Conservation (phyloP, 2,329 filamentous ascomycete genomes). For the Zasmidium cellare region DNA sequence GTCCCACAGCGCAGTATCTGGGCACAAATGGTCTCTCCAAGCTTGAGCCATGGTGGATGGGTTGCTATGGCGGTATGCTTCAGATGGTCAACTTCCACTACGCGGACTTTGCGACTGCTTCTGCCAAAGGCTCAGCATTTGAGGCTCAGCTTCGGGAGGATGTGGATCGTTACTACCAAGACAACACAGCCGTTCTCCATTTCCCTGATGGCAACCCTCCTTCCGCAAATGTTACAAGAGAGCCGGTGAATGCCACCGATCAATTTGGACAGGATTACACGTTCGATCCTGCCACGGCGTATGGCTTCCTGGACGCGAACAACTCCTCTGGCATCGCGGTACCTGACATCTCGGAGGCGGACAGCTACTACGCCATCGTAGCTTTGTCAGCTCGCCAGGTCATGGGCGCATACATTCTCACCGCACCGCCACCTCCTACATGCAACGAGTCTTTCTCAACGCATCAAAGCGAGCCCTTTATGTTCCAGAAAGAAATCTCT, state of each 20-base stretch:
- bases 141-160: slow-evolving; percentile 7
- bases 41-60: slow-evolving; percentile 11
- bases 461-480: slow-evolving; percentile 9
- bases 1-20: slow-evolving; percentile 5
- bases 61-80: slow-evolving; percentile 1
- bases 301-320: slow-evolving; percentile 5
- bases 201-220: background rate
- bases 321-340: slow-evolving; percentile 7
- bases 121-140: slow-evolving; percentile 5
- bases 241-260: background rate
- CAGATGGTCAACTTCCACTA: slow-evolving; percentile 9
- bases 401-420: slow-evolving; percentile 14
- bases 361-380: slow-evolving; percentile 15
- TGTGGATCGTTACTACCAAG: slow-evolving; percentile 7
- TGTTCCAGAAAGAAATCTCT: slow-evolving; percentile 60
- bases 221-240: background rate
- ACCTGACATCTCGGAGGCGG: slow-evolving; percentile 7
- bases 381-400: slow-evolving; percentile 13
- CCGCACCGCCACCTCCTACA: background rate
- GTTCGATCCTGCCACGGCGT: slow-evolving; percentile 1
- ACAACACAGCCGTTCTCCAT: background rate
- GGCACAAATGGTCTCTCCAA: background rate
- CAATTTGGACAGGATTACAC: slow-evolving; percentile 8
- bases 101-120: slow-evolving; percentile 3
- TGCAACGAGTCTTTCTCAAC: background rate